A percentile compares a stretch with the other conserved stretches of the same genome.
Conservation (phyloP, 73 alveolate genomes). For the Stentor roeselii region DNA sequence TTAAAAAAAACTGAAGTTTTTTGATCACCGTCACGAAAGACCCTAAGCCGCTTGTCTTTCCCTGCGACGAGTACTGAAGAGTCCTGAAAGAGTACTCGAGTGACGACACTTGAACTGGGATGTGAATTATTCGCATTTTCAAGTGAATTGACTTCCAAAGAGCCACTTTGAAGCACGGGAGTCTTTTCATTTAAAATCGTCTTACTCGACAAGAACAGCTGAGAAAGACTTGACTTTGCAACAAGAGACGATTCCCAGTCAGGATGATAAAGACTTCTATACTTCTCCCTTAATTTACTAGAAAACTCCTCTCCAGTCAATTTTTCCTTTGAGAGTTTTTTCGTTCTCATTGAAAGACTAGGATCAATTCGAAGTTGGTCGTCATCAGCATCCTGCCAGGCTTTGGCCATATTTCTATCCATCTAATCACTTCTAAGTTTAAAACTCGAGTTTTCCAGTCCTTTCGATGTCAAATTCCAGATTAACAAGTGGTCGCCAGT, state of each 20-base stretch:
- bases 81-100: constrained; percentile 65
- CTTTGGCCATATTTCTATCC: neutral
- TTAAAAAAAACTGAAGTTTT: constrained; percentile 54
- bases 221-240: constrained; percentile 28
- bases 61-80: constrained; percentile 69
- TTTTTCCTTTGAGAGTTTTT: constrained; percentile 38
- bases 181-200: constrained; percentile 26
- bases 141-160: constrained; percentile 32
- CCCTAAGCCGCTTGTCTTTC: constrained; percentile 70
- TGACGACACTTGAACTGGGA: constrained; percentile 60
- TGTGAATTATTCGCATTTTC: constrained; percentile 44
- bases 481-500: constrained; percentile 83
- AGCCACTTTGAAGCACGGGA: constrained; percentile 22
- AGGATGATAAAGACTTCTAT: neutral
- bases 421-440: neutral
- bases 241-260: constrained; percentile 15
- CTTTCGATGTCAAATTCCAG: no score
- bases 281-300: constrained; percentile 9
- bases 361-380: constrained; percentile 5
- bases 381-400: constrained; percentile 33
- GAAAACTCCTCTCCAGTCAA: constrained; percentile 31
- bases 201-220: constrained; percentile 33
- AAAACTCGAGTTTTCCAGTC: neutral
- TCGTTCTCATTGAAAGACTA: constrained; percentile 31
- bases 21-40: constrained; percentile 51